Conservation (phyloP, 2,329 filamentous ascomycete species). For the Hirsutella thompsonii region DNA sequence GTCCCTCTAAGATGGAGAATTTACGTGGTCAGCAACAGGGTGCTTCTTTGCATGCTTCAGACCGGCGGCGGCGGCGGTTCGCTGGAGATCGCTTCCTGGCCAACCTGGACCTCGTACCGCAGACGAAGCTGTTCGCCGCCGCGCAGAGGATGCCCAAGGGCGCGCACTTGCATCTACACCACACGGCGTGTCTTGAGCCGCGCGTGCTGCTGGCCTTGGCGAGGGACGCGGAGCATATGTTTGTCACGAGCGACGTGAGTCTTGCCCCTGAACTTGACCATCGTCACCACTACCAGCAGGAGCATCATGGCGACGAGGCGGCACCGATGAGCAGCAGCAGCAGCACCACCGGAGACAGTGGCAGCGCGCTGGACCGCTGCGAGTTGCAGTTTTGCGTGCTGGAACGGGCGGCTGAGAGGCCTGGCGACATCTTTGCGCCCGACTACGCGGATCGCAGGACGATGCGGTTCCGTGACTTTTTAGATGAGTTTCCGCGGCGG, state of each 20-base stretch:
- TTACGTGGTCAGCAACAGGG: no score
- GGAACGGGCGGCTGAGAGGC: constrained; percentile 17
- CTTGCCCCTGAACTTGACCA: constrained; percentile 27
- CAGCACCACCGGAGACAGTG: constrained; percentile 20
- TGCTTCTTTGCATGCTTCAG: no score
- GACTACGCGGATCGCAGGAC: constrained; percentile 30
- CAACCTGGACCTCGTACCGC: constrained; percentile 37
- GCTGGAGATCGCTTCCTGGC: constrained; percentile 45
- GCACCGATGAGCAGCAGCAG: no score
- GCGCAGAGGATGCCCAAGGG: constrained; percentile 55
- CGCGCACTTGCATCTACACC: constrained; percentile 61
- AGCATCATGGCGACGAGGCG: no score
- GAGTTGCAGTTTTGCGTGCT: constrained; percentile 51
- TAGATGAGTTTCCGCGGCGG: constrained; percentile 18
- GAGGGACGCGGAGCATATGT: constrained; percentile 51
- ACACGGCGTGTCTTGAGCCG: constrained; percentile 60
- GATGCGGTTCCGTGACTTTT: constrained; percentile 30
- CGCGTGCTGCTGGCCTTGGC: constrained; percentile 41
- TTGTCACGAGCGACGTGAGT: constrained; percentile 45
- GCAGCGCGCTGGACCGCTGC: constrained; percentile 33
- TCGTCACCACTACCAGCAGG: no score
- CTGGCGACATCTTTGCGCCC: constrained; percentile 33
- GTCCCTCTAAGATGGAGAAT: no score
- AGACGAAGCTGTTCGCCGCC: constrained; percentile 44
- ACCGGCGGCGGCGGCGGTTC: constrained; percentile 31